These are phyloP conservation scores for Lumnitzera littorea DNA, from an alignment of 345 rosid genomes.

Conservation along the genomic window DNA sequence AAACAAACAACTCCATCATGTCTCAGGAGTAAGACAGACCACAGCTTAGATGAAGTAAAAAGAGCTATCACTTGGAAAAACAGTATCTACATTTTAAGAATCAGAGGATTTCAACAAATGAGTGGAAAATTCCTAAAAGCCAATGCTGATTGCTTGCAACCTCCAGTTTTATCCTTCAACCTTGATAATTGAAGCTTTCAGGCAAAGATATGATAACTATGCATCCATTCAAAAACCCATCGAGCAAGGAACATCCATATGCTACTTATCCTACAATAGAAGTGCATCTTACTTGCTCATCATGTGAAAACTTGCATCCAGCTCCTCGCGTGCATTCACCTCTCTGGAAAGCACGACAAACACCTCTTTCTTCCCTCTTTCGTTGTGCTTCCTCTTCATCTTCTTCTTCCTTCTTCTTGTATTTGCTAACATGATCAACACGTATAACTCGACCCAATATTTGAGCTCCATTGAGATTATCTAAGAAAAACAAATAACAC, in stretches of 20 bases:
- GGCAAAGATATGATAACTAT: background rate
- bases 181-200: too few species aligned
- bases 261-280: background rate
- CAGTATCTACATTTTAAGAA: too few species aligned
- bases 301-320: slow-evolving; percentile 82
- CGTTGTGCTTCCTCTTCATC: slow-evolving; percentile 60
- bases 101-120: too few species aligned
- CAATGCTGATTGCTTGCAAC: too few species aligned
- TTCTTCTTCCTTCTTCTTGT: slow-evolving; percentile 78
- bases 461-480: slow-evolving; percentile 80
- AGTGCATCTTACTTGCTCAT: slow-evolving; percentile 54
- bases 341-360: slow-evolving; percentile 86
- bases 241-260: background rate
- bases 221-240: background rate
- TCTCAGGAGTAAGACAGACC: too few species aligned
- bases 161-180: too few species aligned
- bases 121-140: too few species aligned
- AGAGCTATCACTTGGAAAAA: too few species aligned
- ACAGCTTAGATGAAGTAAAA: too few species aligned
- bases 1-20: too few species aligned
- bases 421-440: slow-evolving; percentile 68
- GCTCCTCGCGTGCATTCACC: slow-evolving; percentile 88
- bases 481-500: slow-evolving; percentile 22
- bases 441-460: slow-evolving; percentile 60
- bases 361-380: slow-evolving; percentile 88